A percentile compares a stretch with the other conserved stretches of the same genome.
Evolutionary conservation across 306 rosid genomes (phyloP).

Genomic region (Phaseolus lunatus): DNA sequence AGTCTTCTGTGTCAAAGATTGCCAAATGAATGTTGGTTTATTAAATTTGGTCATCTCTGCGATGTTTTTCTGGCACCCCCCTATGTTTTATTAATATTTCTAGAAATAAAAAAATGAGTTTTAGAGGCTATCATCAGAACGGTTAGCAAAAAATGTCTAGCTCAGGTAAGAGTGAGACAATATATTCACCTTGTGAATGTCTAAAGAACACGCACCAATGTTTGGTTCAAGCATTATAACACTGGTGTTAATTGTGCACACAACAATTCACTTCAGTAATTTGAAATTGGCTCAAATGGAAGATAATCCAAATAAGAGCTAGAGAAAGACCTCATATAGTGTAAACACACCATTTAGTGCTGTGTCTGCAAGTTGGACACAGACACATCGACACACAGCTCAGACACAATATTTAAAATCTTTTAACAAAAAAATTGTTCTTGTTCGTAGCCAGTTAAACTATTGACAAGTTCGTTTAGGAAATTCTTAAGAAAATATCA

Average conservation of each 20-base stretch:
- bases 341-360: background rate
- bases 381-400: background rate
- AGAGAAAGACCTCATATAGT: too few species aligned
- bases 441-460: background rate
- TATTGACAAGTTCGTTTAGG: background rate
- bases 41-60: conserved; percentile 9
- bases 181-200: background rate
- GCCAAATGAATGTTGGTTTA: conserved; percentile 35
- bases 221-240: background rate
- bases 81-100: conserved; percentile 19
- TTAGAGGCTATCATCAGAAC: background rate
- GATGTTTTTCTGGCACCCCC: background rate
- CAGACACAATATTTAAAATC: background rate
- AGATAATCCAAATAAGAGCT: background rate
- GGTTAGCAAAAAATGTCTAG: background rate
- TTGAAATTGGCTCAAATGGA: conserved; percentile 7
- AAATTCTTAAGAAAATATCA: background rate
- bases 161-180: background rate
- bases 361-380: background rate
- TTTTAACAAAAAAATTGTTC: background rate
- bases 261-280: background rate
- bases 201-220: background rate
- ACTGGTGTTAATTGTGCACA: background rate
- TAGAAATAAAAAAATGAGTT: conserved; percentile 19
- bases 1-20: conserved; percentile 24